These are phyloP conservation scores for Exophiala sideris DNA, from an alignment of 2,329 filamentous ascomycete genomes.

Conservation along the genomic window DNA sequence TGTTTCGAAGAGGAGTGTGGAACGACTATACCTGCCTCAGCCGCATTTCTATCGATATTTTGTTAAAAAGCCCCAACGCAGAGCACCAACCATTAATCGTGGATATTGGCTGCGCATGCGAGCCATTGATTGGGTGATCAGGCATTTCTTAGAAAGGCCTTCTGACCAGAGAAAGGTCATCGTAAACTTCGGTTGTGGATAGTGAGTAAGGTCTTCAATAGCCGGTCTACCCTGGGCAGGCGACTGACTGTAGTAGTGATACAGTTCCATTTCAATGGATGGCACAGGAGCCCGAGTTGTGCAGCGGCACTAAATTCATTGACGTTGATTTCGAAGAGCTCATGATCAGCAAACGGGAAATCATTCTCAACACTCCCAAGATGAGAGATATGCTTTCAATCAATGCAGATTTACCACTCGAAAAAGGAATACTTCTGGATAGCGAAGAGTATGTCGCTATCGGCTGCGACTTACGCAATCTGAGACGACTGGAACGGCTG, in stretches of 20 bases:
- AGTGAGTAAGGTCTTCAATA: slow-evolving; percentile 25
- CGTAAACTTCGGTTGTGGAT: slow-evolving; percentile 29
- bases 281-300: slow-evolving; percentile 57
- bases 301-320: slow-evolving; percentile 25
- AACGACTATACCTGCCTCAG: slow-evolving; percentile 77
- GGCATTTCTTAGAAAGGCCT: slow-evolving; percentile 64
- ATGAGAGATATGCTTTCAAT: slow-evolving; percentile 25
- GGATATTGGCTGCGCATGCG: slow-evolving; percentile 85
- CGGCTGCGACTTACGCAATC: slow-evolving; percentile 55
- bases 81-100: slow-evolving; percentile 85
- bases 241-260: slow-evolving; percentile 56
- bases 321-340: slow-evolving; percentile 29
- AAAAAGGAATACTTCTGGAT: slow-evolving; percentile 21
- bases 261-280: slow-evolving; percentile 82
- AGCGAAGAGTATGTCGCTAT: slow-evolving; percentile 26
- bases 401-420: neutral
- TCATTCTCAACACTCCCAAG: slow-evolving; percentile 26
- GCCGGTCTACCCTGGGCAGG: neutral
- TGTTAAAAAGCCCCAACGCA: slow-evolving; percentile 75
- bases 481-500: slow-evolving; percentile 57
- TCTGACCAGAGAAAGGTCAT: slow-evolving; percentile 34
- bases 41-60: slow-evolving; percentile 86
- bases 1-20: slow-evolving; percentile 88
- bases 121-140: slow-evolving; percentile 71
- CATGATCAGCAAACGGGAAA: slow-evolving; percentile 28